Conservation (phyloP, 176 grass and related monocot species). For the Carex pumila region DNA sequence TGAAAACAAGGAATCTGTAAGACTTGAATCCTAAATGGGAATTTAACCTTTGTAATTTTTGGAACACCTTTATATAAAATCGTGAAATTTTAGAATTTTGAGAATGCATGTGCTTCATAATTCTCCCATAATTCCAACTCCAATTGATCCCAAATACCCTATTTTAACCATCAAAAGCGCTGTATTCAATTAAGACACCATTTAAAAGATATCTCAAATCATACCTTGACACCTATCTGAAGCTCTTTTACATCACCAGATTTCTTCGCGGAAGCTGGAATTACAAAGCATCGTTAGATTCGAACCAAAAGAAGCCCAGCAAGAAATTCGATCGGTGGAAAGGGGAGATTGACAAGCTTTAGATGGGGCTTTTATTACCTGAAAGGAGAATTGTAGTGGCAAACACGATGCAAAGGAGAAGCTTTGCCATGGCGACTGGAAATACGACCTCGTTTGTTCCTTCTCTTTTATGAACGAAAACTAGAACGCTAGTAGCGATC, state of each 20-base stretch:
- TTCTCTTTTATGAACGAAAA: background rate
- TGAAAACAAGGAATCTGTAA: background rate
- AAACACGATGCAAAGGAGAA: constrained; percentile 8
- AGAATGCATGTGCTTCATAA: background rate
- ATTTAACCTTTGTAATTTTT: background rate
- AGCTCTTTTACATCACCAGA: constrained; percentile 75
- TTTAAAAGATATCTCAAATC: background rate
- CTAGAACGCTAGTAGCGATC: background rate
- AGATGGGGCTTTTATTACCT: background rate
- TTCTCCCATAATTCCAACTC: background rate
- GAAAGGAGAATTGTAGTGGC: constrained; percentile 8
- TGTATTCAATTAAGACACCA: background rate
- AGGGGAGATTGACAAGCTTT: background rate
- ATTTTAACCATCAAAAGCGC: background rate
- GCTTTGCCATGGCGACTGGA: constrained; percentile 9
- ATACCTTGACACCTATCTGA: constrained; percentile 95
- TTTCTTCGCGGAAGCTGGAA: constrained; percentile 73
- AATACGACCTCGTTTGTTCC: background rate
- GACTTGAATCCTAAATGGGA: background rate
- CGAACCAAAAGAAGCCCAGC: background rate
- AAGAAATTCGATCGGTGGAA: background rate
- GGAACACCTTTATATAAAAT: background rate
- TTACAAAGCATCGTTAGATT: background rate
- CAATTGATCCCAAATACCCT: background rate
- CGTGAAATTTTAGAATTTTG: background rate